phyloP scores from a whole-genome alignment of 805 yeast species.

The Saccharomycopsis fodiens region DNA sequence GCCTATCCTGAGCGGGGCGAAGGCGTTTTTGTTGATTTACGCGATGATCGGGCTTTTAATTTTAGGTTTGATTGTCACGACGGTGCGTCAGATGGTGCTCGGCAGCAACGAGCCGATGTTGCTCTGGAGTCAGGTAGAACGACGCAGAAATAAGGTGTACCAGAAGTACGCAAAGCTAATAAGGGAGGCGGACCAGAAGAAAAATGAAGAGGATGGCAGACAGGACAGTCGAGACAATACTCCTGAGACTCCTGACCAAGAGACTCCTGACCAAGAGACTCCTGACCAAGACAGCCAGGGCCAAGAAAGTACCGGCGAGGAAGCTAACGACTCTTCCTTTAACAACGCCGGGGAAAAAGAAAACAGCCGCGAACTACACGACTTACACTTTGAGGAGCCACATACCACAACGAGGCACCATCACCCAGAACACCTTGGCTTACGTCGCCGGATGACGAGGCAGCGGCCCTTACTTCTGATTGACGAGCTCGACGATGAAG shows the following conservation, averaged over 20 bases:
- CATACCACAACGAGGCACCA: neutral
- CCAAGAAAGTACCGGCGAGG: conserved; percentile 1
- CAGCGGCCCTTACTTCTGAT: neutral
- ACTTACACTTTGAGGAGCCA: neutral
- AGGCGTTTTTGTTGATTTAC: conserved; percentile 53
- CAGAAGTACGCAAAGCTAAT: conserved; percentile 20
- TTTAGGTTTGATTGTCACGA: conserved; percentile 65
- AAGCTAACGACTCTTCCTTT: neutral
- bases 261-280: neutral
- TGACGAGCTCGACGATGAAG: conserved; percentile 31
- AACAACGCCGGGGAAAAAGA: neutral
- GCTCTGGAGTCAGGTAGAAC: conserved; percentile 59
- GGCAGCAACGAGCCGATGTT: conserved; percentile 56
- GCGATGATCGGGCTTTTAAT: conserved; percentile 64
- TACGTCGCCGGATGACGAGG: neutral
- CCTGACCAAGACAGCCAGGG: neutral
- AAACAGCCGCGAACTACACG: neutral
- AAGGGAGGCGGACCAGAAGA: conserved; percentile 3
- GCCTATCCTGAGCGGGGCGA: conserved; percentile 46
- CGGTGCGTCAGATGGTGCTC: conserved; percentile 58
- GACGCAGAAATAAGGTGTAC: conserved; percentile 32
- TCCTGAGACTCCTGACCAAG: neutral
- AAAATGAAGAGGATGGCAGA: neutral
- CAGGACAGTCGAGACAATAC: neutral
- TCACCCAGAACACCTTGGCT: conserved; percentile 1